These are phyloP conservation scores for Didymella segeticola DNA, from an alignment of 2,329 filamentous ascomycete species.

Conservation along the genomic window DNA sequence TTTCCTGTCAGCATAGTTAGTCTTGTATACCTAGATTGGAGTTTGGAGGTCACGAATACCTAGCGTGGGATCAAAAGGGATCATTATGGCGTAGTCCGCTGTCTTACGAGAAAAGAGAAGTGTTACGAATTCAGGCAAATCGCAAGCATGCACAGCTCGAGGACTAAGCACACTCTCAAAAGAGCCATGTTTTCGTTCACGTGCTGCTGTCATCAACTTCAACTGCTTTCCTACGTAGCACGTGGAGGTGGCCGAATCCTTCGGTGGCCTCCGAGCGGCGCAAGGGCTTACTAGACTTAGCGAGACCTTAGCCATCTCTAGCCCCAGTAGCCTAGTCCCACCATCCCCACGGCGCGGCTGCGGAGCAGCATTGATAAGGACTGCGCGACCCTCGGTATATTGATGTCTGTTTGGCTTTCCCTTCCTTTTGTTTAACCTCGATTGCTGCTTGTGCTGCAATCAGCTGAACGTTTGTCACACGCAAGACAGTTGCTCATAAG, in stretches of 20 bases:
- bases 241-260: slow-evolving; percentile 14
- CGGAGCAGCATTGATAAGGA: slow-evolving; percentile 14
- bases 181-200: background rate
- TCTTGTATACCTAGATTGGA: slow-evolving; percentile 28
- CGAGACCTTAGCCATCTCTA: slow-evolving; percentile 20
- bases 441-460: slow-evolving; percentile 1
- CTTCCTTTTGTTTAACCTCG: background rate
- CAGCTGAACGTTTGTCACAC: slow-evolving; percentile 2
- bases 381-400: slow-evolving; percentile 1
- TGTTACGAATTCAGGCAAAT: background rate
- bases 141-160: background rate
- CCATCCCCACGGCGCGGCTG: slow-evolving; percentile 14
- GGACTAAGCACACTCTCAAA: background rate
- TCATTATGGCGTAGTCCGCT: background rate
- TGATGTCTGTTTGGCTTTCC: slow-evolving; percentile 11
- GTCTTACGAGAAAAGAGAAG: background rate
- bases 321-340: slow-evolving; percentile 3
- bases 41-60: slow-evolving; percentile 31
- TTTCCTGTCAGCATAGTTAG: background rate
- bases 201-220: slow-evolving; percentile 1
- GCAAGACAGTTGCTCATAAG: background rate
- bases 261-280: slow-evolving; percentile 9
- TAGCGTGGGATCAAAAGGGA: slow-evolving; percentile 23
- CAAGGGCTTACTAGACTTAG: slow-evolving; percentile 13
- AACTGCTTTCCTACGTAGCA: slow-evolving; percentile 6